A percentile compares a stretch with the other conserved stretches of the same genome.
Conservation (phyloP, 208 protist species). For the Trypanosoma boissoni region DNA sequence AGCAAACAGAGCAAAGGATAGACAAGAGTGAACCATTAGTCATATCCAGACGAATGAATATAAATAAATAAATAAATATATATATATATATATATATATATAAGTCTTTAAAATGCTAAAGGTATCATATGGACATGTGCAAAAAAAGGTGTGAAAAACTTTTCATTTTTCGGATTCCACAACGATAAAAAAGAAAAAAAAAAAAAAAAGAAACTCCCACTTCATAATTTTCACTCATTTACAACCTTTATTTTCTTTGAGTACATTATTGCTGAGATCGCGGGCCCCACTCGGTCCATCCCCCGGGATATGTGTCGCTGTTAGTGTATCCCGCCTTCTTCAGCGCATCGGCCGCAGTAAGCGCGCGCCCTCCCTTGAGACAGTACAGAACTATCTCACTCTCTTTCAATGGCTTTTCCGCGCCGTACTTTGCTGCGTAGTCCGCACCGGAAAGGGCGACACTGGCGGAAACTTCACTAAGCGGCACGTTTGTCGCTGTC, state of each 20-base stretch:
- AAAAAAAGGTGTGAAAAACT: background rate
- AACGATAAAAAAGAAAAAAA: background rate
- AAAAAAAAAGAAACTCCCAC: background rate
- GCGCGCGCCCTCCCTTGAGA: constrained; percentile 15
- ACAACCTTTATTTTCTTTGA: background rate
- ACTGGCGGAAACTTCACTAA: constrained; percentile 2
- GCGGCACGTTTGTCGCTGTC: constrained; percentile 14
- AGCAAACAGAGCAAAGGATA: background rate
- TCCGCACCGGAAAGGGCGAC: constrained; percentile 1
- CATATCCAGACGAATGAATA: background rate
- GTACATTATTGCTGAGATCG: background rate
- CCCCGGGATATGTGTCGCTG: constrained; percentile 7
- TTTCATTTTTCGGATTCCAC: no score
- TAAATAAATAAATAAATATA: background rate
- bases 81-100: constrained; percentile 2
- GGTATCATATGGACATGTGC: no score
- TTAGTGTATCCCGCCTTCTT: constrained; percentile 11
- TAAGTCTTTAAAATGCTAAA: background rate
- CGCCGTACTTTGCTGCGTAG: constrained; percentile 3
- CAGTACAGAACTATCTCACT: constrained; percentile 17
- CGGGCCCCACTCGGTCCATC: constrained; percentile 17
- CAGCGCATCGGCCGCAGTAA: constrained; percentile 5
- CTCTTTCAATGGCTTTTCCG: constrained; percentile 8
- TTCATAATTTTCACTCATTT: no score
- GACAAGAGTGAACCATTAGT: background rate